Conservation (phyloP, 2,329 filamentous ascomycete species). For the Nakataea oryzae region DNA sequence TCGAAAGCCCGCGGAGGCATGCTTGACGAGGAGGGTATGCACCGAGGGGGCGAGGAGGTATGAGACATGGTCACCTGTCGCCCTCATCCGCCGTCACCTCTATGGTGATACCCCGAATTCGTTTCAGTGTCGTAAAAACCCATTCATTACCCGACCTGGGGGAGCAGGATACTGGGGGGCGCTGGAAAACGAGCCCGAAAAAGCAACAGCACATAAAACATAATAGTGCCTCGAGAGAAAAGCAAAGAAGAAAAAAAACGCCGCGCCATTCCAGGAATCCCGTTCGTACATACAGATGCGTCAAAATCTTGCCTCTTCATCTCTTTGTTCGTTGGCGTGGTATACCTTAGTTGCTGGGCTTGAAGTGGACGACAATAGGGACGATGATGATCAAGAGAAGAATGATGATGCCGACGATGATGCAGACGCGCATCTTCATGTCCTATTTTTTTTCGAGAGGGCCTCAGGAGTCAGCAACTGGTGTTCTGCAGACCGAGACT, state of each 20-base stretch:
- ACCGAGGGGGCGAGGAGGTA: neutral
- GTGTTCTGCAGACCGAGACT: neutral
- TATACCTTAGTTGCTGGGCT: neutral
- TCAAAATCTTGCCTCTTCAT: neutral
- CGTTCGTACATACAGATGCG: conserved; percentile 4
- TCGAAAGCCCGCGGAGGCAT: neutral
- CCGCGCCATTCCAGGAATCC: neutral
- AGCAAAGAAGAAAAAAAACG: neutral
- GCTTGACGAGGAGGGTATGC: neutral
- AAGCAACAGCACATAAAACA: neutral
- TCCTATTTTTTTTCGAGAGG: conserved; percentile 34
- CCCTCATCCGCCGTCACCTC: too few species aligned
- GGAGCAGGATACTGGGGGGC: neutral
- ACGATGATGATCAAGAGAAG: conserved; percentile 91
- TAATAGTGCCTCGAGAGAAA: neutral
- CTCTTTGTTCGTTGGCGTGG: neutral
- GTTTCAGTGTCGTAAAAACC: neutral
- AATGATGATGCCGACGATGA: conserved; percentile 83
- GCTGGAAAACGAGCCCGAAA: neutral
- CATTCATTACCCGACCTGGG: conserved; percentile 1
- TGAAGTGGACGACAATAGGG: conserved; percentile 30
- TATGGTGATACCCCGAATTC: neutral
- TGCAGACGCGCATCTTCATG: conserved; percentile 99
- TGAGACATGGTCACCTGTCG: too few species aligned
- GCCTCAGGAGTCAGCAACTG: neutral